Percentiles rank a stretch among this genome's conserved stretches.
phyloP scores from a whole-genome alignment of 495 filamentous ascomycete genomes.

The Mytilinidion resinicola region DNA sequence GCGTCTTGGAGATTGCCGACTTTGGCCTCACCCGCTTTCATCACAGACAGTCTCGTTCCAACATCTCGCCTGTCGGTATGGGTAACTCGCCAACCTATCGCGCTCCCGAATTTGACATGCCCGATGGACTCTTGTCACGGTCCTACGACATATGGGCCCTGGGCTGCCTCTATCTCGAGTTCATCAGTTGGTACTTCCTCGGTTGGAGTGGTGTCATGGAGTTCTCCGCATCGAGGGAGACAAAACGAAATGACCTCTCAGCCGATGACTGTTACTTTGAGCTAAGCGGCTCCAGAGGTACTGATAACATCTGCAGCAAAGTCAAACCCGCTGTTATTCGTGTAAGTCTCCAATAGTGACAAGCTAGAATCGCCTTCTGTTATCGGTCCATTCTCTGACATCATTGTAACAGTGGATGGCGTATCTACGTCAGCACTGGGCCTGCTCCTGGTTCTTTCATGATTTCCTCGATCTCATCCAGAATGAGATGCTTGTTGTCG shows the following conservation, averaged over 20 bases:
- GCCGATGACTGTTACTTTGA: not conserved
- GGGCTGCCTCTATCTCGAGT: slow-evolving; percentile 20
- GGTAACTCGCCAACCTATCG: slow-evolving; percentile 6
- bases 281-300: not conserved
- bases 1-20: slow-evolving; percentile 7
- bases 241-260: not conserved
- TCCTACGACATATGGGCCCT: slow-evolving; percentile 23
- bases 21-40: slow-evolving; percentile 6
- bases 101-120: slow-evolving; percentile 12
- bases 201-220: too few relatives aligned
- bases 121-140: slow-evolving; percentile 8
- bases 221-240: too few relatives aligned
- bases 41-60: slow-evolving; percentile 7
- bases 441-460: not conserved
- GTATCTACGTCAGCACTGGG: not conserved
- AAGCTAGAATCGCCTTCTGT: too few relatives aligned
- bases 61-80: not conserved
- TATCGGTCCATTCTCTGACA: too few relatives aligned
- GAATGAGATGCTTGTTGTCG: slow-evolving; percentile 4
- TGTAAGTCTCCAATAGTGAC: slow-evolving; percentile 4
- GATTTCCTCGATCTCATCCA: slow-evolving; percentile 3
- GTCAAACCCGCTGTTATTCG: not conserved
- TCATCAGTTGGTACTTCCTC: slow-evolving; percentile 18
- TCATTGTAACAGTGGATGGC: not conserved
- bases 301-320: not conserved